Percentiles rank a stretch among this genome's conserved stretches.
phyloP scores from a whole-genome alignment of 2,329 filamentous ascomycete genomes.

The Ceratocystis lukuohia region DNA sequence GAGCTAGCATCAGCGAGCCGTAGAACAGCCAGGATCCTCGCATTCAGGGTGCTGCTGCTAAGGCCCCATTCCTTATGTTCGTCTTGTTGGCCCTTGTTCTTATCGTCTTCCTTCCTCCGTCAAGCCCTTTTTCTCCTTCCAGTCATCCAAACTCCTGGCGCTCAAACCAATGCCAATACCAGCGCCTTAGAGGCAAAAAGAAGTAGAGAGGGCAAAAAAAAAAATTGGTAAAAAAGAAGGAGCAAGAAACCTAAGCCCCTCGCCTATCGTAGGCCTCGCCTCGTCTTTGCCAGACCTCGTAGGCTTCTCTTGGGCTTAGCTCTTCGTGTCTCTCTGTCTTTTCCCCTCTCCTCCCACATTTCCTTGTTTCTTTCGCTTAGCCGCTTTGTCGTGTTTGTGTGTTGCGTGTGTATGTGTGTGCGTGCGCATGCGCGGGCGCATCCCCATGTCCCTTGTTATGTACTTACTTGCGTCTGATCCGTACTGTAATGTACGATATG shows the following conservation, averaged over 20 bases:
- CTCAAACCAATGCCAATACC: too few relatives aligned
- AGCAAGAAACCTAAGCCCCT: too few relatives aligned
- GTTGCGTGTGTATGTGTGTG: neutral
- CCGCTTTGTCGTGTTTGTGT: neutral
- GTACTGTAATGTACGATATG: neutral
- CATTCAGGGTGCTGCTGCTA: neutral
- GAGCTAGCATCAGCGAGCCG: neutral
- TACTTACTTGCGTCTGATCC: neutral
- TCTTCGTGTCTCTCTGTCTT: neutral
- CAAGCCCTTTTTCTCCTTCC: neutral
- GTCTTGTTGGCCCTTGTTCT: neutral
- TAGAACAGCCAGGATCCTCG: too few relatives aligned
- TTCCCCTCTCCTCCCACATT: neutral
- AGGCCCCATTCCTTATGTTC: neutral
- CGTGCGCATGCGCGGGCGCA: neutral
- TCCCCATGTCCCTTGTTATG: neutral
- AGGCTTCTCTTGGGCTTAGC: neutral
- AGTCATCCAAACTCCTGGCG: neutral
- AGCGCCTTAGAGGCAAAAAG: too few relatives aligned
- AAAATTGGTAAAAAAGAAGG: too few relatives aligned
- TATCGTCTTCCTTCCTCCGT: neutral
- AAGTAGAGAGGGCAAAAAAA: too few relatives aligned
- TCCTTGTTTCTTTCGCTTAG: slow-evolving; percentile 2
- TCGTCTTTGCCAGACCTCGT: neutral
- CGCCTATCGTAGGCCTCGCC: neutral